Evolutionary conservation across 2,329 filamentous ascomycete genomes (phyloP), one percentile per base, ranked within the genome.

Genomic region (Penicillium sp.): DNA sequence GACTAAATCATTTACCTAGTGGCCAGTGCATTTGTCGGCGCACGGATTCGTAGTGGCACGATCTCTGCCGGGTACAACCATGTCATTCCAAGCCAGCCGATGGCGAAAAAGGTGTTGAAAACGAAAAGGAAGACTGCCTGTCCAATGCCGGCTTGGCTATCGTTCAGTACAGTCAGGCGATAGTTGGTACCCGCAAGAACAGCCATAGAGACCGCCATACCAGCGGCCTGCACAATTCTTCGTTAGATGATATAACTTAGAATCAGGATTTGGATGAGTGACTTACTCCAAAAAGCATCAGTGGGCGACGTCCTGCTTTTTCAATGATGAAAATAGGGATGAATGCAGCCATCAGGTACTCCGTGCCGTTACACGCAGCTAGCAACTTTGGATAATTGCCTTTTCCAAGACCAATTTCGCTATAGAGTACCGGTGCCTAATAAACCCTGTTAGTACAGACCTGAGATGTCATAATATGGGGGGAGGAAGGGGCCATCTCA

Each of bases 201-300:
- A 3, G 82, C 78, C 84, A 88, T 87, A 44, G 78, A 80, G 1
- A 75, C 61, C 24, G 79, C 79, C 71, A 82, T 81, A 1, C 81
- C 80, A 29, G 78, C 67, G 0, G 81, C 53, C 53, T 55, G 25
- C 3, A 12, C 4, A 8, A 8, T 8, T 2, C 12, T 46, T 25
- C 15, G 13, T 53, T 35, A 53, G 48, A 3, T 13, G 15, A 12
- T 1, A 18, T 2, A 7, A 9, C 25, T 2, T 13, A 28, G 4
- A 1, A 20, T 29, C 12, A 2, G 28, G 7, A 4, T 2, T 2
- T 2, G 10, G 2, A 10, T 7, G 10, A 13, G 3, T 25, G 0
- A 42, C 55, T 38, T 56, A 58, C 80, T 42, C 84, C 84, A 57
- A 87, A 81, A 12, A 89, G 69, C 83, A 89, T 88, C 50, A 89